A percentile compares a stretch with the other conserved stretches of the same genome.
Conservation (phyloP, 768 basidiomycete species). For the Boletus tomentosulus region DNA sequence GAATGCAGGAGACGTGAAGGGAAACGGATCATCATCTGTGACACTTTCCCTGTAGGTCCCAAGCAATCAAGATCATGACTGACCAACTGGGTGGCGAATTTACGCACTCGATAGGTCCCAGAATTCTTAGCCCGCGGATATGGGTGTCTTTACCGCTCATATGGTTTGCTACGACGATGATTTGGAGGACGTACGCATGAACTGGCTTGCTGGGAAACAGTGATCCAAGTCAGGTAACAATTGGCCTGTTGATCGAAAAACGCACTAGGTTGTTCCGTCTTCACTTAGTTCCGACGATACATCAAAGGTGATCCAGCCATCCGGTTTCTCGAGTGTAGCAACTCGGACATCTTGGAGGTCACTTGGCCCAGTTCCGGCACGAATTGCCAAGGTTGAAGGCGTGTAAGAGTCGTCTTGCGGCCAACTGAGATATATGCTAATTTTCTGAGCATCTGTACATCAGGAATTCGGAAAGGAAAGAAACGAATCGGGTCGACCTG, state of each 20-base stretch:
- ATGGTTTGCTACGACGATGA: conserved; percentile 89
- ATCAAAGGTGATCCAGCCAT: conserved; percentile 91
- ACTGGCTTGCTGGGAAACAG: conserved; percentile 64
- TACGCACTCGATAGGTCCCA: conserved; percentile 77
- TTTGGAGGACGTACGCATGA: conserved; percentile 84
- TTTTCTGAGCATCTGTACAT: conserved; percentile 52
- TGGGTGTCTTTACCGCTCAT: conserved; percentile 99
- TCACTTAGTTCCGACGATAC: conserved; percentile 76
- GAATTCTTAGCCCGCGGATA: conserved; percentile 84
- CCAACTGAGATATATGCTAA: conserved; percentile 79
- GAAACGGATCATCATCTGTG: conserved; percentile 66
- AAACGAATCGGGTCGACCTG: conserved; percentile 49
- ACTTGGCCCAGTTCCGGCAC: conserved; percentile 86
- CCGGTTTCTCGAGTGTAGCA: conserved; percentile 83
- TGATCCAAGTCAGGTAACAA: neutral
- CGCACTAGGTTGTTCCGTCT: conserved; percentile 76
- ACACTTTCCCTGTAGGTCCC: conserved; percentile 35
- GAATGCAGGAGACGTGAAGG: conserved; percentile 60
- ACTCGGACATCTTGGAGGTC: conserved; percentile 91
- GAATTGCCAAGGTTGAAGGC: conserved; percentile 83
- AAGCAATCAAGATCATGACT: conserved; percentile 1
- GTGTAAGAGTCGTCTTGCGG: conserved; percentile 94
- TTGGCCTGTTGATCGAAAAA: conserved; percentile 5
- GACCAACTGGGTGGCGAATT: neutral
- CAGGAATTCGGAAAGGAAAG: neutral